Evolutionary conservation across 2,329 filamentous ascomycete genomes (phyloP), one percentile per base, ranked within the genome.

Genomic region (Setomelanomma holmii): DNA sequence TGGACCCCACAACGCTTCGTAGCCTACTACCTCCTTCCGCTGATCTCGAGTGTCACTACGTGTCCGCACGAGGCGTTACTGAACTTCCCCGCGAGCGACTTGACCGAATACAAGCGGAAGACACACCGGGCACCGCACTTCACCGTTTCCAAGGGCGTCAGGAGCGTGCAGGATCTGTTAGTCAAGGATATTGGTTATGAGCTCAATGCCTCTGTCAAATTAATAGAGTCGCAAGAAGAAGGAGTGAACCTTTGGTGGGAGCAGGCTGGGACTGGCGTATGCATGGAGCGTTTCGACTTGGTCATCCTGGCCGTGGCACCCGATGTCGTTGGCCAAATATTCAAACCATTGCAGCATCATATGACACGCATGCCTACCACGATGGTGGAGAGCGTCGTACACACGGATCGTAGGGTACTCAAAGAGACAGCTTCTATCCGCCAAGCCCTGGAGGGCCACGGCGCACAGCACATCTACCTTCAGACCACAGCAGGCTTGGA

Each of bases 301-400:
- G 81, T 84, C 0, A 70, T 86, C 20, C 69, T 86, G 1, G 82
- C 82, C 0, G 80, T 86, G 1, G 79, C 83, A 0, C 84, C 84
- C 0, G 78, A 84, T 55, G 77, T 83, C 4, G 81, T 80, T 0
- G 78, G 75, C 4, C 67, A 66, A 5, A 74, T 86, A 11, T 86
- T 82, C 52, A 56, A 66, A 1, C 80, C 80, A 0, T 58, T 83
- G 2, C 54, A 57, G 2, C 44, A 72, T 4, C 56, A 68, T 3
- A 71, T 83, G 56, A 47, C 62, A 1, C 61, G 62, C n/a, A 79
- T 85, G 12, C 83, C 83, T 0, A 82, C 80, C 0, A 72, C 72
- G 3, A 61, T 69, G 1, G 81, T 84, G 0, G 76, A 81, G 33
- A 82, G 80, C 36, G 76, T 82, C 1, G 77, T 84, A 0, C 74